These are phyloP conservation scores for Aschersonia sp. DNA, from an alignment of 2,329 filamentous ascomycete genomes.

Conservation along the genomic window DNA sequence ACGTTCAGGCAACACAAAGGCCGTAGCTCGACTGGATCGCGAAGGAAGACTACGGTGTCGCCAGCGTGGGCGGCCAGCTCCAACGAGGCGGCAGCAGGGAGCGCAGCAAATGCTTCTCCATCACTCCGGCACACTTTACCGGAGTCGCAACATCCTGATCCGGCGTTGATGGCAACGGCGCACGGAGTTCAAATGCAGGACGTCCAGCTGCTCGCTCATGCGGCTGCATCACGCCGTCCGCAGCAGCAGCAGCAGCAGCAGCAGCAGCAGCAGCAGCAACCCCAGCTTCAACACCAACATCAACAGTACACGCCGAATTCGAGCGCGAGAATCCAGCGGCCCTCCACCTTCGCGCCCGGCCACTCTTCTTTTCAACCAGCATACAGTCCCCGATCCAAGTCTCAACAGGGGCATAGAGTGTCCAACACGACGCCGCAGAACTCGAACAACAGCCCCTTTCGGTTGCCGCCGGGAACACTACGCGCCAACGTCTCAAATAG, in stretches of 20 bases:
- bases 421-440: slow-evolving; percentile 1
- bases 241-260: too few relatives aligned
- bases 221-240: not conserved
- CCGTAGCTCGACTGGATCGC: not conserved
- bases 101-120: slow-evolving; percentile 1
- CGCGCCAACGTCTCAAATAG: not conserved
- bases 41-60: not conserved
- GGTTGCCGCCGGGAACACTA: not conserved
- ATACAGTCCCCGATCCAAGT: slow-evolving; percentile 13
- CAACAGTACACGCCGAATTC: slow-evolving; percentile 12
- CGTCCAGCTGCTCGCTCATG: slow-evolving; percentile 3
- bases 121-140: not conserved
- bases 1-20: not conserved
- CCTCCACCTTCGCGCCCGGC: slow-evolving; percentile 11
- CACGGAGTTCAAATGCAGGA: slow-evolving; percentile 4
- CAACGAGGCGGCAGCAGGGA: not conserved
- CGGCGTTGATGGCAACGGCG: not conserved
- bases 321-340: slow-evolving; percentile 10
- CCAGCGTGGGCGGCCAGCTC: slow-evolving; percentile 1
- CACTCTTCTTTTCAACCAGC: slow-evolving; percentile 14
- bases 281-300: not conserved
- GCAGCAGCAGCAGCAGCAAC: too few relatives aligned
- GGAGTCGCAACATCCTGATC: slow-evolving; percentile 1
- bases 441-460: not conserved
- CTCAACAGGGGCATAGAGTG: slow-evolving; percentile 16